Percentiles rank a stretch among this genome's conserved stretches.
Evolutionary conservation across 768 basidiomycete species (phyloP).

Genomic region (Rossbeevera mucosa): DNA sequence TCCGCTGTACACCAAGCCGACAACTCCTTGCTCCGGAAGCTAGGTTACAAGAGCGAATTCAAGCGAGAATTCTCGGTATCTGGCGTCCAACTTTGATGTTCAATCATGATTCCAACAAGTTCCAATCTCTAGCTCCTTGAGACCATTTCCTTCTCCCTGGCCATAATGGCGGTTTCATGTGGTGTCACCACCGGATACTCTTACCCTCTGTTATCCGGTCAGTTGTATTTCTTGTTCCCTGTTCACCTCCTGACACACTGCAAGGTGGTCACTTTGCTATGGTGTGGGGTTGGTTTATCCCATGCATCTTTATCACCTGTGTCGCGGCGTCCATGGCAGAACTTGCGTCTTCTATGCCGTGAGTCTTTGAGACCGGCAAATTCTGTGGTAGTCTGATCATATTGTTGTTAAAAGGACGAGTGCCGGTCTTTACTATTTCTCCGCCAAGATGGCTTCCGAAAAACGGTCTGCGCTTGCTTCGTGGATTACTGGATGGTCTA

Average conservation of each 20-base stretch:
- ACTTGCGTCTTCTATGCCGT: slow-evolving; percentile 8
- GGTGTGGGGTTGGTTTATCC: slow-evolving; percentile 8
- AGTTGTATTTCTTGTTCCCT: background rate
- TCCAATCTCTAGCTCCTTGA: slow-evolving; percentile 8
- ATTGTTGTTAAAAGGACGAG: slow-evolving; percentile 13
- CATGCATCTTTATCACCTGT: slow-evolving; percentile 9
- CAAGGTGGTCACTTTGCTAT: background rate
- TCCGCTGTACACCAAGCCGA: slow-evolving; percentile 14
- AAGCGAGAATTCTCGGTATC: slow-evolving; percentile 23
- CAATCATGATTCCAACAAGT: background rate
- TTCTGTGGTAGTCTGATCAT: background rate
- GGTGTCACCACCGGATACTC: slow-evolving; percentile 11
- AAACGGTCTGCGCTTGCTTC: slow-evolving; percentile 23
- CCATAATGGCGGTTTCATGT: slow-evolving; percentile 22
- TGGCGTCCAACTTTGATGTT: background rate
- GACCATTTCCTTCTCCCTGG: slow-evolving; percentile 23
- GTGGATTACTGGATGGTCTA: slow-evolving; percentile 30
- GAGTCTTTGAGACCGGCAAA: background rate
- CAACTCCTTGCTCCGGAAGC: slow-evolving; percentile 16
- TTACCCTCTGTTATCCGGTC: background rate
- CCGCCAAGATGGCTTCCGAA: slow-evolving; percentile 25
- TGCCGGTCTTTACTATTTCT: slow-evolving; percentile 27
- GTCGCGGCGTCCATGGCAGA: slow-evolving; percentile 12
- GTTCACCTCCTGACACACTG: background rate
- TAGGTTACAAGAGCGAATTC: slow-evolving; percentile 27